A percentile compares a stretch with the other conserved stretches of the same genome.
These are phyloP conservation scores for Phaeoacremonium minimum DNA, from an alignment of 2,329 filamentous ascomycete genomes.

Conservation along the genomic window DNA sequence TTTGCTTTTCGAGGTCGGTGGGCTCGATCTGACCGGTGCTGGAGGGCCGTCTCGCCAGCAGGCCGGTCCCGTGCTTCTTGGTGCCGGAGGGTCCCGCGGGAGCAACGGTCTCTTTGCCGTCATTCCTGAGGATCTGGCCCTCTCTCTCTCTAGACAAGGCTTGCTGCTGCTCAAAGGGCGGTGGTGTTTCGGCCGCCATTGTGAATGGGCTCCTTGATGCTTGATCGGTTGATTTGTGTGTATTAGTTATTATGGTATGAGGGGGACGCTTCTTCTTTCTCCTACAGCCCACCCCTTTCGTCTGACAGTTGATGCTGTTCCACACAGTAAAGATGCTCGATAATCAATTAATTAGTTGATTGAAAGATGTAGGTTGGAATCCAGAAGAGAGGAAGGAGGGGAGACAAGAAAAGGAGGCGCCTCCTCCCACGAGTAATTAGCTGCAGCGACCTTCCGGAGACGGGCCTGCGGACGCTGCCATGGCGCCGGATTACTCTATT, in stretches of 20 bases:
- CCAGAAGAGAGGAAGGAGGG: background rate
- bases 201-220: too few species aligned
- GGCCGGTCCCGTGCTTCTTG: background rate
- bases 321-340: too few species aligned
- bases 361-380: background rate
- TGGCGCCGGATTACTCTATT: too few species aligned
- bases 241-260: background rate
- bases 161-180: background rate
- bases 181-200: too few species aligned
- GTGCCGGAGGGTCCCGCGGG: too few species aligned
- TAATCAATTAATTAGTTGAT: background rate
- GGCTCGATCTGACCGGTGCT: constrained; percentile 3
- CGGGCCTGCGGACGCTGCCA: too few species aligned
- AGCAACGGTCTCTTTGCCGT: too few species aligned
- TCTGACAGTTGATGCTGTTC: too few species aligned
- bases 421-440: too few species aligned
- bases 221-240: background rate
- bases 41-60: background rate
- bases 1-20: constrained; percentile 40
- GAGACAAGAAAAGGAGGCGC: too few species aligned
- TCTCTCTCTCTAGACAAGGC: background rate
- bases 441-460: too few species aligned
- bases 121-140: background rate
- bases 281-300: too few species aligned
- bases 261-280: background rate